phyloP scores from a whole-genome alignment of 1,139 yeast species.

The Yamadazyma diddensiae region DNA sequence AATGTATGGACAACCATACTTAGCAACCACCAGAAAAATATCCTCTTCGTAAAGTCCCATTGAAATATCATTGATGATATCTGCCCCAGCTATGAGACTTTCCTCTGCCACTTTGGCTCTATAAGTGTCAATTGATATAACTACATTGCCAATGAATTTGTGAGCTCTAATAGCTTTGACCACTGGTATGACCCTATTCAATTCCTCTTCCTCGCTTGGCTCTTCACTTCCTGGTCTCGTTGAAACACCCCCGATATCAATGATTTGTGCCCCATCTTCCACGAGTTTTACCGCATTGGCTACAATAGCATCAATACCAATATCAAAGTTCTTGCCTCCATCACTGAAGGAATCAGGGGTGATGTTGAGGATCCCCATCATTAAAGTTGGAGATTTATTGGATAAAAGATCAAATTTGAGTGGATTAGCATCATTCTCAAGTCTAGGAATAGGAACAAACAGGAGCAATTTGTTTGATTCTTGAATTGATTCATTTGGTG shows the following conservation, averaged over 20 bases:
- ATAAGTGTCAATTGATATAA: slow-evolving; percentile 83
- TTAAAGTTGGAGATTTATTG: slow-evolving; percentile 38
- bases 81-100: slow-evolving; percentile 76
- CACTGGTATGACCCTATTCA: slow-evolving; percentile 66
- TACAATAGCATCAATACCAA: slow-evolving; percentile 27
- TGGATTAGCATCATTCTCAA: slow-evolving; percentile 18
- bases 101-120: slow-evolving; percentile 70
- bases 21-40: slow-evolving; percentile 68
- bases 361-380: slow-evolving; percentile 86
- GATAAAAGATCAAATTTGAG: slow-evolving; percentile 38
- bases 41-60: slow-evolving; percentile 69
- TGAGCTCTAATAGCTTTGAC: slow-evolving; percentile 54
- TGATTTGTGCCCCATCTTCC: slow-evolving; percentile 57
- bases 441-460: slow-evolving; percentile 42
- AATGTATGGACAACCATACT: slow-evolving; percentile 71
- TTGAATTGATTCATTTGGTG: slow-evolving; percentile 37
- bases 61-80: slow-evolving; percentile 86
- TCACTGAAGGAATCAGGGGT: slow-evolving; percentile 98
- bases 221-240: slow-evolving; percentile 79
- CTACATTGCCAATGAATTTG: slow-evolving; percentile 34
- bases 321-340: slow-evolving; percentile 53
- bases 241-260: slow-evolving; percentile 92
- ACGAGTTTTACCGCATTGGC: slow-evolving; percentile 46
- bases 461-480: slow-evolving; percentile 45
- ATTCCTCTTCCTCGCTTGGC: slow-evolving; percentile 57